A percentile compares a stretch with the other conserved stretches of the same genome.
phyloP scores from a whole-genome alignment of 257 asterid species.

The Plantago ovata region DNA sequence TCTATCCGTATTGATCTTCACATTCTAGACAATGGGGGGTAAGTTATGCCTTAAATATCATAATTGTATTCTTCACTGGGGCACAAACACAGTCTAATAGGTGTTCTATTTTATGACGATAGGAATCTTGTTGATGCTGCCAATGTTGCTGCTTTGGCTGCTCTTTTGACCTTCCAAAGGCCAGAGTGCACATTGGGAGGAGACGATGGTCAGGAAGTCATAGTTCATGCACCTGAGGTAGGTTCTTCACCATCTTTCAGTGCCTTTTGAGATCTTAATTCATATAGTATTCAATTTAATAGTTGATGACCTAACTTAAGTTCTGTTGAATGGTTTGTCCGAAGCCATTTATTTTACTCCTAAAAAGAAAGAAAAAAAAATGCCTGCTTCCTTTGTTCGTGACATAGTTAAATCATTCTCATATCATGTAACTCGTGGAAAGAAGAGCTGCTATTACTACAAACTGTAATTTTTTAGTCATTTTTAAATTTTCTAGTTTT shows the following conservation, averaged over 20 bases:
- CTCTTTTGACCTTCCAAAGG: conserved; percentile 87
- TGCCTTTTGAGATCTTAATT: not conserved
- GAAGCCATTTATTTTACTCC: no score
- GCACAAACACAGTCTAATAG: conserved; percentile 9
- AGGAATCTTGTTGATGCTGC: conserved; percentile 98
- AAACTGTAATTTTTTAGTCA: no score
- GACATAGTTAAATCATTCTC: no score
- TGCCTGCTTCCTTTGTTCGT: no score
- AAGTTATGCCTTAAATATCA: conserved; percentile 26
- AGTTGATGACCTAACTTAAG: no score
- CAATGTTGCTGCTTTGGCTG: conserved; percentile 91
- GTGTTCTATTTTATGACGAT: conserved; percentile 12
- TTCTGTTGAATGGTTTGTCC: no score
- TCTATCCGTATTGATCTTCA: conserved; percentile 89
- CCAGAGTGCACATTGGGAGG: conserved; percentile 89
- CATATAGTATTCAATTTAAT: no score
- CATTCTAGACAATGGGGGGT: conserved; percentile 95
- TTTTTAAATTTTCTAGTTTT: no score
- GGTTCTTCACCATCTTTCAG: conserved; percentile 24
- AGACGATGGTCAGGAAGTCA: conserved; percentile 80
- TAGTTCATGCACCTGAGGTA: conserved; percentile 77
- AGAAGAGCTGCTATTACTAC: no score
- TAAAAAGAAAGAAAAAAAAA: no score
- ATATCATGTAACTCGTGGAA: no score
- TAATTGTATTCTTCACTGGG: conserved; percentile 10